phyloP scores from a whole-genome alignment of 2,329 filamentous ascomycete genomes.

The Huntiella abstrusa region DNA sequence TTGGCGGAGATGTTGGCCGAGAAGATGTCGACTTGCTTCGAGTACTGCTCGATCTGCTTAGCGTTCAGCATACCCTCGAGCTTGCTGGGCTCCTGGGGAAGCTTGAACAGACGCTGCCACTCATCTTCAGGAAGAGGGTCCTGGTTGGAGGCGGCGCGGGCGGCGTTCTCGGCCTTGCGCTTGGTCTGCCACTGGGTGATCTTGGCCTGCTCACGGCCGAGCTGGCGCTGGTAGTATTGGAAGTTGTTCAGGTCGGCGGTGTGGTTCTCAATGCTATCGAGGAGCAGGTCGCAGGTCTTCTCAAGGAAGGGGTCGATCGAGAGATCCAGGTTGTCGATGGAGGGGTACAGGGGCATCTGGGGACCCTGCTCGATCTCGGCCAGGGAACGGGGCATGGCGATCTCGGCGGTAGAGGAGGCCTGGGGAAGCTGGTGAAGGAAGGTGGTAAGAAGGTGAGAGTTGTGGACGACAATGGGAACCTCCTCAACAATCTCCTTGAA shows the following conservation, averaged over 20 bases:
- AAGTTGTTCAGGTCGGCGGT: slow-evolving; percentile 99
- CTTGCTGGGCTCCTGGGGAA: slow-evolving; percentile 82
- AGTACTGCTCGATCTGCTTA: slow-evolving; percentile 93
- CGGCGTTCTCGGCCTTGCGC: slow-evolving; percentile 88
- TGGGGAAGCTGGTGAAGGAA: slow-evolving; percentile 83
- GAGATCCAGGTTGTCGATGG: slow-evolving; percentile 76
- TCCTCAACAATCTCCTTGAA: slow-evolving; percentile 90
- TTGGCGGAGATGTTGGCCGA: slow-evolving; percentile 80
- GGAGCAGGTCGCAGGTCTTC: slow-evolving; percentile 90
- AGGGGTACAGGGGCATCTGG: slow-evolving; percentile 57
- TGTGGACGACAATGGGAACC: slow-evolving; percentile 76
- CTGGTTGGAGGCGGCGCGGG: slow-evolving; percentile 72
- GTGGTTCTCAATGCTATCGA: slow-evolving; percentile 93
- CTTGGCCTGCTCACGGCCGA: slow-evolving; percentile 87
- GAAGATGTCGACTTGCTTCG: slow-evolving; percentile 90
- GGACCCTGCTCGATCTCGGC: slow-evolving; percentile 54
- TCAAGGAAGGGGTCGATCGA: slow-evolving; percentile 94
- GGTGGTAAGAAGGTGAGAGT: slow-evolving; percentile 89
- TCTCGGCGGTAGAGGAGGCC: slow-evolving; percentile 33
- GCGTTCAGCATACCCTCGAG: slow-evolving; percentile 89
- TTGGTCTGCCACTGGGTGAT: slow-evolving; percentile 93
- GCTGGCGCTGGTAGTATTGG: slow-evolving; percentile 84
- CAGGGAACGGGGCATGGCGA: slow-evolving; percentile 61
- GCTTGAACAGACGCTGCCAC: slow-evolving; percentile 96
- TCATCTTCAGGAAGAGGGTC: slow-evolving; percentile 81